Evolutionary conservation across 768 basidiomycete genomes (phyloP).

Genomic region (Leccinum boreale): DNA sequence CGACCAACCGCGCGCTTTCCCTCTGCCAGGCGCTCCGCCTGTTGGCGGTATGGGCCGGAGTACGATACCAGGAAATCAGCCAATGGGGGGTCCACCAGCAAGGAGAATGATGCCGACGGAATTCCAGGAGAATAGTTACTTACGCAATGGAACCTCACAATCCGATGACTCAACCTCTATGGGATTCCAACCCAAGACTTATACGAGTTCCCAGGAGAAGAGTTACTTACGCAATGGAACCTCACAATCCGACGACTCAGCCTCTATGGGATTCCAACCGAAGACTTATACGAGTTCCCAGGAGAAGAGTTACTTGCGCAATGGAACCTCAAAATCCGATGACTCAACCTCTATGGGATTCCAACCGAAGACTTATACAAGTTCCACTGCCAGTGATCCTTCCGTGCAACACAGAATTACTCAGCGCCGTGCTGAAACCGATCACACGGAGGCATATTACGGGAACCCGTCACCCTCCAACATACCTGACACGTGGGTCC

Average conservation of each 20-base stretch:
- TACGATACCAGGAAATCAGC: background rate
- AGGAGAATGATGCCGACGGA: background rate
- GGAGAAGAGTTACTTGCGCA: too few relatives aligned
- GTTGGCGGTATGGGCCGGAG: slow-evolving; percentile 5
- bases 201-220: too few relatives aligned
- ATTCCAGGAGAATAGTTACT: background rate
- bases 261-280: too few relatives aligned
- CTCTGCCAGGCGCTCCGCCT: slow-evolving; percentile 31
- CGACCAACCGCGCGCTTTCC: slow-evolving; percentile 49
- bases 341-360: too few relatives aligned
- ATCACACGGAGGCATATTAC: background rate
- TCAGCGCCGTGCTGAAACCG: background rate
- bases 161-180: too few relatives aligned
- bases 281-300: too few relatives aligned
- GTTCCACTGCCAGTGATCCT: background rate
- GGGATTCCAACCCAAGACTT: too few relatives aligned
- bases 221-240: too few relatives aligned
- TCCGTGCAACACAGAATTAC: background rate
- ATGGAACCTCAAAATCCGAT: too few relatives aligned
- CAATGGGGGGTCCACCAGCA: background rate
- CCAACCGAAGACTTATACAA: background rate
- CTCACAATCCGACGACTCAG: too few relatives aligned
- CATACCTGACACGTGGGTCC: background rate
- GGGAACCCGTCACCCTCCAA: background rate
- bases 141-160: too few relatives aligned